Conservation (phyloP, 2,329 filamentous ascomycete species). For the Ambrosiella cleistominuta region DNA sequence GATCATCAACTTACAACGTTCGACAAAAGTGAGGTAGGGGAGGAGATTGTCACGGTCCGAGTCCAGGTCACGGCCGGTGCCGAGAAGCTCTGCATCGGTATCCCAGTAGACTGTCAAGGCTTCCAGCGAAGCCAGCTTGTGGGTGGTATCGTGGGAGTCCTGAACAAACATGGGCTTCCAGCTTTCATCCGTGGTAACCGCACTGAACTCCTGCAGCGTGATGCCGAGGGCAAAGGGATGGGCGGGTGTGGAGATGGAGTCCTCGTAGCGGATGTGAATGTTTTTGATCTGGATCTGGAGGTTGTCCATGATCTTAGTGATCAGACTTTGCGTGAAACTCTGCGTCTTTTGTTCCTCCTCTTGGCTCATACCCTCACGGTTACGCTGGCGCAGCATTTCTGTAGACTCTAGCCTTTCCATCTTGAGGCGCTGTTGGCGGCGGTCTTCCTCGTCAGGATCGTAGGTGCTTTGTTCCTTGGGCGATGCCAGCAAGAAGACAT, state of each 20-base stretch:
- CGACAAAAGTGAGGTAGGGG: slow-evolving; percentile 59
- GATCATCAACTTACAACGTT: slow-evolving; percentile 63
- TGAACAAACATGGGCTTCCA: slow-evolving; percentile 97
- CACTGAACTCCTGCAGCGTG: slow-evolving; percentile 90
- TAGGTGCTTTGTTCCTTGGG: slow-evolving; percentile 92
- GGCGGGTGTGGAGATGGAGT: slow-evolving; percentile 83
- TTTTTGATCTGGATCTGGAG: slow-evolving; percentile 96
- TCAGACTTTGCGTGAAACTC: slow-evolving; percentile 87
- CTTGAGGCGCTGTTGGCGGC: slow-evolving; percentile 75
- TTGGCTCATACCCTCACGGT: slow-evolving; percentile 77
- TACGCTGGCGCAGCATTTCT: slow-evolving; percentile 81
- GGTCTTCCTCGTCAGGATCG: slow-evolving; percentile 80
- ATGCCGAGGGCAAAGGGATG: slow-evolving; percentile 89
- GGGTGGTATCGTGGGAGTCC: slow-evolving; percentile 61
- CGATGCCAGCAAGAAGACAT: slow-evolving; percentile 88
- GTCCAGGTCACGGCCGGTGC: slow-evolving; percentile 55
- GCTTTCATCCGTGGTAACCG: slow-evolving; percentile 82
- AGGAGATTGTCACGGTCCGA: slow-evolving; percentile 36
- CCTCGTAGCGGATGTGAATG: slow-evolving; percentile 95
- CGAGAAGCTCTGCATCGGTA: slow-evolving; percentile 72
- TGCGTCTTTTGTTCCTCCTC: slow-evolving; percentile 97
- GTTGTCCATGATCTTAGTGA: slow-evolving; percentile 96
- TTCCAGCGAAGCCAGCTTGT: slow-evolving; percentile 84
- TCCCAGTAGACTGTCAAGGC: slow-evolving; percentile 96
- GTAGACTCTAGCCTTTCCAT: slow-evolving; percentile 97